Evolutionary conservation across 1,139 yeast species (phyloP), one percentile per base, ranked within the genome.

Genomic region (Debaryomyces subglobosus): DNA sequence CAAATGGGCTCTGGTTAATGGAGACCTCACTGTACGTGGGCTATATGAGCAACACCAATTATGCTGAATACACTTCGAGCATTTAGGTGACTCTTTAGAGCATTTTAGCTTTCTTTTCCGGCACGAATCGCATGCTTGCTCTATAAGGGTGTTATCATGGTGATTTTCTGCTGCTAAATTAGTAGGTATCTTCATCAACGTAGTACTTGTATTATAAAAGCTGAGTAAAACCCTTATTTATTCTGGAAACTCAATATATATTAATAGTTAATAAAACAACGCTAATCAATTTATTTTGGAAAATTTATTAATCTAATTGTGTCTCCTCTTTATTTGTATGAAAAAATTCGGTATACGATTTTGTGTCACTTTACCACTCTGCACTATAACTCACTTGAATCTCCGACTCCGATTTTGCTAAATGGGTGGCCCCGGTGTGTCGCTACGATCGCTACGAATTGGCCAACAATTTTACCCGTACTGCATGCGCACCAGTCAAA

Each of bases 1-100:
- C 54, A 89, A 71, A 68, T 86, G 87, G 16, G 87, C 90, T 57
- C 97, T 73, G 0, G 96, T 89, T 52, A 89, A 71, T 0, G 96
- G 96, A 6, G 92, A 84, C 50, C 96, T 71, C 29, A 86, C 85
- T 1, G 86, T 79, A 53, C 88, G 74, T 12, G 97, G 96, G 24
- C 89, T 82, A 64, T 89, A 89, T 4, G 81, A 70, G 65, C 97
- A 89, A 43, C 79, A 78, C 87, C 96, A 85, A 38, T 78, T 74
- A 61, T 88, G 90, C 48, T 80, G 83, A 15, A 77, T 67, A 68
- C 97, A 89, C 62, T 89, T 89, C 42, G 85, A 73, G 62, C 96
- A 89, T 55, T 81, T 80, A 4, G 96, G 97, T 35, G 69, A 75
- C 55, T 86, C 90, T 63, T 81, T 81, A 40, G 84, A 77, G 55